These are phyloP conservation scores for Mangifera indica DNA, from an alignment of 345 rosid genomes.

Conservation along the genomic window DNA sequence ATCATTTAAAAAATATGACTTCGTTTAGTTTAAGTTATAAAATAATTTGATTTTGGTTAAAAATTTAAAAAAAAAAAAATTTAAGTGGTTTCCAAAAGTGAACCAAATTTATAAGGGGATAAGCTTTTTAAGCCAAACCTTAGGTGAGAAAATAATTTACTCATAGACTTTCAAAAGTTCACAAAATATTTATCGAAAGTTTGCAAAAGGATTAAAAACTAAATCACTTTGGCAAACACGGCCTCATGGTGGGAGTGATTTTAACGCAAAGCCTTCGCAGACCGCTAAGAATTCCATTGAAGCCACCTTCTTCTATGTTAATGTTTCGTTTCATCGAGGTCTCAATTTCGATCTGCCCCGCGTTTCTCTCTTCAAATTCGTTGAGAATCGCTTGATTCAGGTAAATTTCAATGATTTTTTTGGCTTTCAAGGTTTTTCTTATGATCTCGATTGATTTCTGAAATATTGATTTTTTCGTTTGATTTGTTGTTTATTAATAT, in stretches of 20 bases:
- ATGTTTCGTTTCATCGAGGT: not conserved
- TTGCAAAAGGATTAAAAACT: not conserved
- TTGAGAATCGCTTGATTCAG: not conserved
- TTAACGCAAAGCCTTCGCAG: not conserved
- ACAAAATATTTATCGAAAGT: too few species aligned
- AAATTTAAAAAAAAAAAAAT: too few species aligned
- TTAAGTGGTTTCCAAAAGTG: too few species aligned
- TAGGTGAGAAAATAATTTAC: too few species aligned
- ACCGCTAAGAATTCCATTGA: not conserved
- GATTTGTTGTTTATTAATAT: not conserved
- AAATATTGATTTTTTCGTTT: not conserved
- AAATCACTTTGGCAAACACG: not conserved
- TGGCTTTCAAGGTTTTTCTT: constrained; percentile 10
- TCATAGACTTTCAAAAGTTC: too few species aligned
- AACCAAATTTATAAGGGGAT: too few species aligned
- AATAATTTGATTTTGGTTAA: too few species aligned
- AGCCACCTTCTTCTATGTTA: not conserved
- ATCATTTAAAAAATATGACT: too few species aligned
- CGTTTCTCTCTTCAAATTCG: not conserved
- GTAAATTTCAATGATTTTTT: constrained; percentile 12
- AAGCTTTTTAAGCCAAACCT: too few species aligned
- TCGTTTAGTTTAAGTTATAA: too few species aligned
- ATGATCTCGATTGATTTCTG: not conserved
- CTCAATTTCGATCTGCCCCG: not conserved
- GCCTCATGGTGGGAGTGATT: not conserved